These are phyloP conservation scores for Ophiostoma sp. DNA, from an alignment of 2,329 filamentous ascomycete genomes.

Conservation along the genomic window DNA sequence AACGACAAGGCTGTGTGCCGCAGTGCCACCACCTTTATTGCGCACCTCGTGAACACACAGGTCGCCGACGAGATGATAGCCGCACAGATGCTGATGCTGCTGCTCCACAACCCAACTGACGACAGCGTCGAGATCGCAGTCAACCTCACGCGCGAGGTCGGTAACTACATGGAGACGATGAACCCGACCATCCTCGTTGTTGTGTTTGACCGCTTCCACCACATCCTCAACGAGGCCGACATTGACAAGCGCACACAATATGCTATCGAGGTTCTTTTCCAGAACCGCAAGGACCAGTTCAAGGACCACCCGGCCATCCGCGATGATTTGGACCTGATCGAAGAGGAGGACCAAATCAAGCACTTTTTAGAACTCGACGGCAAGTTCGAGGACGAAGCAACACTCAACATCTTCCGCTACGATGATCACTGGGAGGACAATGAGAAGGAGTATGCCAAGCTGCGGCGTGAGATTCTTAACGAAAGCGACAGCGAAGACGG, in stretches of 20 bases:
- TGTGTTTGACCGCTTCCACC: constrained; percentile 93
- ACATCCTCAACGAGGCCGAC: constrained; percentile 90
- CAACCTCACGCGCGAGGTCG: constrained; percentile 85
- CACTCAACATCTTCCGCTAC: constrained; percentile 91
- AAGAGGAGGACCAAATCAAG: constrained; percentile 97
- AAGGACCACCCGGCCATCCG: constrained; percentile 88
- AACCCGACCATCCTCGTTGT: constrained; percentile 78
- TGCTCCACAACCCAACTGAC: constrained; percentile 92
- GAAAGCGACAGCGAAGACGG: constrained; percentile 73
- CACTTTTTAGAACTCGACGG: constrained; percentile 79
- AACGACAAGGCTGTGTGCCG: constrained; percentile 97
- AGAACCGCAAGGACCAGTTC: constrained; percentile 92
- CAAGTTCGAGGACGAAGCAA: constrained; percentile 77
- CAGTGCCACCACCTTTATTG: constrained; percentile 88
- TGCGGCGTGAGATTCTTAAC: constrained; percentile 90
- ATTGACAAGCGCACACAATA: constrained; percentile 99
- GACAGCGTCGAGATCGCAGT: constrained; percentile 98
- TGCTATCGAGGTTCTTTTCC: constrained; percentile 97
- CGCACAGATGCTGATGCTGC: constrained; percentile 84
- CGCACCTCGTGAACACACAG: constrained; percentile 92
- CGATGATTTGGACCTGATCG: constrained; percentile 89
- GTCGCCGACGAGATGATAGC: constrained; percentile 91
- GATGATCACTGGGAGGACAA: constrained; percentile 86
- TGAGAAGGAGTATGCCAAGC: constrained; percentile 80
- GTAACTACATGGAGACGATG: constrained; percentile 94